Evolutionary conservation across 2,329 filamentous ascomycete species (phyloP).

Genomic region (Rhinocladiella mackenziei): DNA sequence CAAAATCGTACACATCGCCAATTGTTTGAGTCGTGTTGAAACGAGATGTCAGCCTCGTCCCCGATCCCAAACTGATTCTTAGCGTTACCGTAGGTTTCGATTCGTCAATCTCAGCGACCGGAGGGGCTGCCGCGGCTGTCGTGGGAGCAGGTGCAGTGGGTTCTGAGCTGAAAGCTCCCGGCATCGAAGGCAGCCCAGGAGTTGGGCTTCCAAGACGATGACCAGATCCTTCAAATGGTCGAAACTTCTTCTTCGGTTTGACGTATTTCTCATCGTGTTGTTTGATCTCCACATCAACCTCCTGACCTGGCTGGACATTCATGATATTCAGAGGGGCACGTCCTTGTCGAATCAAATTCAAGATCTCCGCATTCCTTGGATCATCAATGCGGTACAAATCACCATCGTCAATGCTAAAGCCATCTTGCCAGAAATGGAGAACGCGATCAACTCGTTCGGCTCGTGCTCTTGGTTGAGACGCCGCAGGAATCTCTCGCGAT

Average conservation of each 20-base stretch:
- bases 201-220: slow-evolving; percentile 62
- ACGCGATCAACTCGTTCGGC: slow-evolving; percentile 54
- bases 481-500: slow-evolving; percentile 54
- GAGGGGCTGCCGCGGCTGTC: slow-evolving; percentile 29
- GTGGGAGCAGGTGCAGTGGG: slow-evolving; percentile 35
- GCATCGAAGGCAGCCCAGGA: slow-evolving; percentile 43
- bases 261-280: slow-evolving; percentile 60
- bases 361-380: slow-evolving; percentile 57
- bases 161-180: slow-evolving; percentile 28
- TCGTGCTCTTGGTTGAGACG: slow-evolving; percentile 39
- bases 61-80: slow-evolving; percentile 61
- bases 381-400: slow-evolving; percentile 61
- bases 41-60: slow-evolving; percentile 56
- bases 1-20: slow-evolving; percentile 61
- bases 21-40: slow-evolving; percentile 65
- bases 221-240: slow-evolving; percentile 58
- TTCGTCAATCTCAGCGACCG: slow-evolving; percentile 52
- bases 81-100: slow-evolving; percentile 56
- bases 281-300: slow-evolving; percentile 62
- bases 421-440: slow-evolving; percentile 63
- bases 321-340: slow-evolving; percentile 60
- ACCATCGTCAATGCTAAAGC: slow-evolving; percentile 64
- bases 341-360: slow-evolving; percentile 61
- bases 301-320: slow-evolving; percentile 59
- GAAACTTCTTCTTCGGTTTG: slow-evolving; percentile 60